Evolutionary conservation across 148 eudicot species (phyloP).

Genomic region (Diospyros lotus): DNA sequence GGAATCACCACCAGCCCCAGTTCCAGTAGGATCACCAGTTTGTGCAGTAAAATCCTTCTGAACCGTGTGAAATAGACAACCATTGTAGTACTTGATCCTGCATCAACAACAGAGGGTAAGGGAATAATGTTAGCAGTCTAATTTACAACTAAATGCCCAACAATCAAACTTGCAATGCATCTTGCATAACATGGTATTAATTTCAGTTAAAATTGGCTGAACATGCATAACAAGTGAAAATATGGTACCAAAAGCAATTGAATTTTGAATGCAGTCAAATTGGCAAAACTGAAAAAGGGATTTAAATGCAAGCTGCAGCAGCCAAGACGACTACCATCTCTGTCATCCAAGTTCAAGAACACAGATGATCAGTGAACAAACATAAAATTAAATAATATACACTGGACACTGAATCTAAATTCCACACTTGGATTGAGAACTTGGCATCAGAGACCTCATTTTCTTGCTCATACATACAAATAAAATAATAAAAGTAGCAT

Average conservation of each 20-base stretch:
- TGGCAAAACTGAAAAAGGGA: neutral
- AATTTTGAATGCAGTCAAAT: neutral
- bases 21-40: constrained; percentile 93
- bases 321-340: neutral
- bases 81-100: constrained; percentile 95
- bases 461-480: no score
- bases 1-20: constrained; percentile 84
- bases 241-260: neutral
- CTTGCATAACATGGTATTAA: neutral
- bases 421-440: neutral
- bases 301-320: neutral
- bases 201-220: neutral
- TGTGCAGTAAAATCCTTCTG: constrained; percentile 94
- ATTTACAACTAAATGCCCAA: neutral
- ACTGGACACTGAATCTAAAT: neutral
- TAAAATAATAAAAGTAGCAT: no score
- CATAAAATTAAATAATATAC: neutral
- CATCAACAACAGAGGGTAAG: constrained; percentile 8
- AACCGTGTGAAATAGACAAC: constrained; percentile 84
- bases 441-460: no score
- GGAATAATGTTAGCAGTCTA: neutral
- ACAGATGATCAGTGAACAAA: neutral
- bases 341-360: neutral
- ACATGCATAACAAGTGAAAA: neutral
- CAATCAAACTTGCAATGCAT: neutral